Evolutionary conservation across 2,329 filamentous ascomycete species (phyloP), one percentile per base, ranked within the genome.

Genomic region (Tricladium varicosporioides): DNA sequence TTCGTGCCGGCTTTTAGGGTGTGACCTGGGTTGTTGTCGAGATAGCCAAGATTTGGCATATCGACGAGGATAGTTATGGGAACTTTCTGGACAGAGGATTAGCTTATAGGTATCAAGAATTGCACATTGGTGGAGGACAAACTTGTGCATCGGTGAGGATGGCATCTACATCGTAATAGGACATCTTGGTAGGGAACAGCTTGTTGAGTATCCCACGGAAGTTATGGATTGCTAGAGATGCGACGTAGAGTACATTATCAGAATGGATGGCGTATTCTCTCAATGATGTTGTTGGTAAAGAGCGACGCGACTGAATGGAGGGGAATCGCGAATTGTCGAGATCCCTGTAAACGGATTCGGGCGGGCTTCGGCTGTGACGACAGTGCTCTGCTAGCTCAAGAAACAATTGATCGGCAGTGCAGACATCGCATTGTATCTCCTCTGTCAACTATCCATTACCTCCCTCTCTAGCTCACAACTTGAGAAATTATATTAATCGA

Each of bases 21-120:
- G 32, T 80, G 75, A 2, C 74, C 71, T 19, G 89, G 82, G 69
- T 91, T 93, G 68, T 92, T 92, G 74, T 96, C 92, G 58, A 99
- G 81, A 72, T 96, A 91, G 64, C 92, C 92, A 47, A 97, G 83
- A 56, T 89, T 86, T 16, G 92, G 88, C 32, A 96, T 87, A 58
- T 93, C 89, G 69, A 97, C 83, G 70, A 96, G 89, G 75, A 97
- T 97, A 51, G 89, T 95, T 77, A 92, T 96, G 43, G 94, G 93
- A 32, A 97, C 84, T 89, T 97, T 97, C 86, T 96, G 65, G 53
- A 13, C 9, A n/a, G 36, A 52, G 32, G 43, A 40, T 63, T 49
- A 22, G 51, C 62, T 61, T 60, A 50, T 14, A 14, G 4, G 27
- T 42, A 42, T 49, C 13, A 19, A 48, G 56, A 50, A n/a, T n/a